Percentiles rank a stretch among this genome's conserved stretches.
phyloP scores from a whole-genome alignment of 2,329 filamentous ascomycete species.

The Sporothrix curviconia region DNA sequence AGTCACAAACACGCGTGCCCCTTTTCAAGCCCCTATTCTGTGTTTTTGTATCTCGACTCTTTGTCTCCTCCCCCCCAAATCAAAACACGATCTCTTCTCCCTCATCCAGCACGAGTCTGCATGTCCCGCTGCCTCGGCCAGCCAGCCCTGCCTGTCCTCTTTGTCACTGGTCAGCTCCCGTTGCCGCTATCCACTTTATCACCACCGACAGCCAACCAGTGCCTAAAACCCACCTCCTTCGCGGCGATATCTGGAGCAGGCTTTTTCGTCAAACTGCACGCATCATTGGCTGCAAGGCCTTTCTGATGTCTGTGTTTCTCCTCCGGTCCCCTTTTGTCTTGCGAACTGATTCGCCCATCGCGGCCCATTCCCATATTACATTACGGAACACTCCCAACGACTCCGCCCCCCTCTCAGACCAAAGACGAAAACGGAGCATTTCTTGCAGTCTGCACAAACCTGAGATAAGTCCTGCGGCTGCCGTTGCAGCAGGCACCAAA shows the following conservation, averaged over 20 bases:
- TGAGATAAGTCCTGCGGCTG: no score
- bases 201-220: conserved; percentile 12
- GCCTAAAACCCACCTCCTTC: conserved; percentile 6
- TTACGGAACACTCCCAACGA: no score
- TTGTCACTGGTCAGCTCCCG: background rate
- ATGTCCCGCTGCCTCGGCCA: no score
- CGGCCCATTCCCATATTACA: no score
- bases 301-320: background rate
- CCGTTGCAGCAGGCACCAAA: no score
- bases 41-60: background rate
- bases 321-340: background rate
- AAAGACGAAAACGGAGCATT: conserved; percentile 1
- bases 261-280: conserved; percentile 3
- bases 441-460: background rate
- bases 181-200: background rate
- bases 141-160: background rate
- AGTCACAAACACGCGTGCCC: background rate
- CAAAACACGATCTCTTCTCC: no score
- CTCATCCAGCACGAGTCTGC: no score
- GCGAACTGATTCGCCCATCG: background rate
- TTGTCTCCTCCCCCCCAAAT: no score
- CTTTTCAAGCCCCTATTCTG: background rate
- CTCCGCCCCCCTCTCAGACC: background rate
- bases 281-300: conserved; percentile 3
- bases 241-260: background rate